Percentiles rank a stretch among this genome's conserved stretches.
These are phyloP conservation scores for Sphagnum tenellum DNA, from an alignment of 225 moss, liverwort and hornwort genomes.

Conservation along the genomic window DNA sequence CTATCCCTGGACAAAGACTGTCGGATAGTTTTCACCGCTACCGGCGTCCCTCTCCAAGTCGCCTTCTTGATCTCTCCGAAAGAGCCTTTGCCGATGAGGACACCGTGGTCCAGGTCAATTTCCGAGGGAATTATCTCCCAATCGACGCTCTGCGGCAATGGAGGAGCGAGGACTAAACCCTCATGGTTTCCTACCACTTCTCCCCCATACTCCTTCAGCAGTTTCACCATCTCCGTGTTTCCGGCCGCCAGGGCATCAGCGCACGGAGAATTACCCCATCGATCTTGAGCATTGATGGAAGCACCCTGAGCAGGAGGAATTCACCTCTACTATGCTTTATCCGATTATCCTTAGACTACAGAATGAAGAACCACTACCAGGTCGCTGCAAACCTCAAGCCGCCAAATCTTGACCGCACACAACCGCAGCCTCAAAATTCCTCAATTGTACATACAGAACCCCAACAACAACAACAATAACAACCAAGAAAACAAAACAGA, in stretches of 20 bases:
- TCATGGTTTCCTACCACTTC: slow-evolving; percentile 24
- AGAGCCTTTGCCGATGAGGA: slow-evolving; percentile 77
- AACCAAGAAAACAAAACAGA: no score
- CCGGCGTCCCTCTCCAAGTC: slow-evolving; percentile 73
- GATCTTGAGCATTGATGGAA: slow-evolving; percentile 21
- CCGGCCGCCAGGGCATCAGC: slow-evolving; percentile 44
- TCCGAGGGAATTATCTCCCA: slow-evolving; percentile 74
- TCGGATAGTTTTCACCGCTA: slow-evolving; percentile 80
- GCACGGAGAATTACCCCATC: slow-evolving; percentile 46
- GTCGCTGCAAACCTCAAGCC: no score
- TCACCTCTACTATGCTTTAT: neutral
- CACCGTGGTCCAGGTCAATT: slow-evolving; percentile 38
- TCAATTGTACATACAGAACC: no score
- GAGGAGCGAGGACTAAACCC: slow-evolving; percentile 33
- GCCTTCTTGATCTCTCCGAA: slow-evolving; percentile 84
- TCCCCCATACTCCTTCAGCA: slow-evolving; percentile 42
- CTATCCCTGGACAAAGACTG: slow-evolving; percentile 67
- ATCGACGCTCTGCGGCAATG: slow-evolving; percentile 40
- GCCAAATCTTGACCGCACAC: no score
- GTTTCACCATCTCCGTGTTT: slow-evolving; percentile 35
- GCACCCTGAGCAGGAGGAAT: slow-evolving; percentile 27
- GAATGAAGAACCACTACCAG: no score
- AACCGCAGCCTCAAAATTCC: no score
- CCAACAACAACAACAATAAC: no score
- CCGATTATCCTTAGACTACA: no score